Conservation (phyloP, 352 stramenopile species). For the Thraustotheca clavata region DNA sequence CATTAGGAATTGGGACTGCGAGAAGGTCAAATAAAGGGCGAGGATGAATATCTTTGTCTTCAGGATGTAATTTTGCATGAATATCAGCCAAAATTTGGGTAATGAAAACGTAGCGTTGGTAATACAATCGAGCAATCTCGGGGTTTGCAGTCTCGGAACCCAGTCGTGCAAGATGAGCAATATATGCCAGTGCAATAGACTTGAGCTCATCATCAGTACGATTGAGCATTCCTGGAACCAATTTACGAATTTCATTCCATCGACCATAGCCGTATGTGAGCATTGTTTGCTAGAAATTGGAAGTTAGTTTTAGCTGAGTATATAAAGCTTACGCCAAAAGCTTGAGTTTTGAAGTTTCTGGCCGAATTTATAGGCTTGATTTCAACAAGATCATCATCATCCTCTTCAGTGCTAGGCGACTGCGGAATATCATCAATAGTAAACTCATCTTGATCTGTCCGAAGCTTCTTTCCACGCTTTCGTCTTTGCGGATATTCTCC, state of each 20-base stretch:
- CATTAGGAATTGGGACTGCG: background rate
- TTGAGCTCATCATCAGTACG: conserved; percentile 30
- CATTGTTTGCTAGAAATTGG: conserved; percentile 33
- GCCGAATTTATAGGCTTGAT: background rate
- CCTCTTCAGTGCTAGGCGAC: conserved; percentile 4
- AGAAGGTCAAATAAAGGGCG: background rate
- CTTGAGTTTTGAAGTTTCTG: conserved; percentile 6
- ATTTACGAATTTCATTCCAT: conserved; percentile 59
- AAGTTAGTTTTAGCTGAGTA: background rate
- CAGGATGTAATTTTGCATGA: background rate
- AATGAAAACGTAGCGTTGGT: background rate
- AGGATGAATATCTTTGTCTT: background rate
- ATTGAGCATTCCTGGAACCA: conserved; percentile 25
- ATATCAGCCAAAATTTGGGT: background rate
- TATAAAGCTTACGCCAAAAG: conserved; percentile 16
- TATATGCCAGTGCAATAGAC: conserved; percentile 6
- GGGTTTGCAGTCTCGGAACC: background rate
- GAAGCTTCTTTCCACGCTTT: conserved; percentile 13
- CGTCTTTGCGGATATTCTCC: background rate
- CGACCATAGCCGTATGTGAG: conserved; percentile 70
- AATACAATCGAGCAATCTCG: background rate
- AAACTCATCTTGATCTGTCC: conserved; percentile 42
- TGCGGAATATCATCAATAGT: conserved; percentile 7
- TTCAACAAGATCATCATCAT: conserved; percentile 12
- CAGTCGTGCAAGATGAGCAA: conserved; percentile 6